phyloP scores from a whole-genome alignment of 805 yeast species.

The Diddensiella santjacobensis region DNA sequence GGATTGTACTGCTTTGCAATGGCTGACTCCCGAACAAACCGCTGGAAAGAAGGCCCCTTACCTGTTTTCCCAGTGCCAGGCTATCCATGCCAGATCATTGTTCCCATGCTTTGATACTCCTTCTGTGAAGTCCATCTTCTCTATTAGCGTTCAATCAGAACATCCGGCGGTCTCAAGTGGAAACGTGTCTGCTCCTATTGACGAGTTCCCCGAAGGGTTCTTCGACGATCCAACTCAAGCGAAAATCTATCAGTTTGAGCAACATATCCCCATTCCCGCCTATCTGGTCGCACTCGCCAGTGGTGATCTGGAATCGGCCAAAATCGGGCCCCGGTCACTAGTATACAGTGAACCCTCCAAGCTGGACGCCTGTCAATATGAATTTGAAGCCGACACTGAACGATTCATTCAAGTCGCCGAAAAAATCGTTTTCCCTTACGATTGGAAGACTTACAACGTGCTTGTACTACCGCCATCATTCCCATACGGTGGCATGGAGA shows the following conservation, averaged over 20 bases:
- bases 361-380: constrained; percentile 66
- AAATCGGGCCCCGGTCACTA: constrained; percentile 81
- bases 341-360: constrained; percentile 75
- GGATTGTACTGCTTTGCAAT: constrained; percentile 80
- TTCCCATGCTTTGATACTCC: constrained; percentile 94
- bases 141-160: constrained; percentile 56
- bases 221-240: constrained; percentile 2
- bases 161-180: constrained; percentile 76
- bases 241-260: constrained; percentile 50
- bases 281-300: constrained; percentile 81
- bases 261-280: constrained; percentile 80
- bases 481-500: constrained; percentile 95
- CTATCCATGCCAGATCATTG: constrained; percentile 83
- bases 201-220: constrained; percentile 13
- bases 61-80: constrained; percentile 86
- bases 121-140: constrained; percentile 64
- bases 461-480: constrained; percentile 70
- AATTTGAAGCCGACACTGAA: constrained; percentile 74
- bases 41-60: constrained; percentile 66
- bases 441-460: constrained; percentile 81
- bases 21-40: constrained; percentile 71
- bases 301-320: constrained; percentile 65
- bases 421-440: constrained; percentile 67
- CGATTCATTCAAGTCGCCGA: constrained; percentile 77
- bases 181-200: constrained; percentile 35